Base-by-base conservation (phyloP, 306 rosid genomes). In the Sesbania bispinosa region DNA sequence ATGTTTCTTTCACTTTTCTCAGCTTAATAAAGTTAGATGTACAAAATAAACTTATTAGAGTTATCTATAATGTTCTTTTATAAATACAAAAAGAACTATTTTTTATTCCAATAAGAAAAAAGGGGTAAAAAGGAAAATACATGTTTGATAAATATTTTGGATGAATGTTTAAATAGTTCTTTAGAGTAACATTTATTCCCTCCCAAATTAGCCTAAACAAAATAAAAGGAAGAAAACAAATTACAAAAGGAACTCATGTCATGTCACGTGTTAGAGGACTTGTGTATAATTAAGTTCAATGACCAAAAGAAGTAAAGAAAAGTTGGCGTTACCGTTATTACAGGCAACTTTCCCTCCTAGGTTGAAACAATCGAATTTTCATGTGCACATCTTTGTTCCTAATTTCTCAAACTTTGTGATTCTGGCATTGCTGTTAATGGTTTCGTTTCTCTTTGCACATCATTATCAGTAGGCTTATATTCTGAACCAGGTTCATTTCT, bases 261-360 rank as follows among this genome's bases (percentile, higher is more conserved):
- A 57, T 14, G 42, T 57, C n/a, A 57, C 35, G 42, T 14, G 21
- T 55, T 35, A 18, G 47, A 60, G 16, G 14, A 4, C 20, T 39
- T 39, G 35, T 39, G 10, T 10, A 65, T 11, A 24, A 8, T 24
- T 8, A 47, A 16, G n/a, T 61, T 60, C 30, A 47, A 20, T 51
- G 55, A 15, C 43, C 19, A 42, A 53, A 54, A 65, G 27, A 41
- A 51, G 73, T 9, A 53, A 54, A 42, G 5, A 54, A 32, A 75
- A 65, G 4, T 11, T 42, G 18, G 9, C 3, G 30, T 33, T 55
- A 54, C 72, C 84, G 62, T 62, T 53, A 50, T 75, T 70, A 46
- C 21, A 78, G 89, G 77, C 88, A 79, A 41, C 35, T 74, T 77
- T 75, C 79, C 74, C 88, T 78, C 85, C 15, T 69, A 64, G 23